Evolutionary conservation across 441 rosid genomes (phyloP).

Genomic region (Pelargonium cotyledonis): DNA sequence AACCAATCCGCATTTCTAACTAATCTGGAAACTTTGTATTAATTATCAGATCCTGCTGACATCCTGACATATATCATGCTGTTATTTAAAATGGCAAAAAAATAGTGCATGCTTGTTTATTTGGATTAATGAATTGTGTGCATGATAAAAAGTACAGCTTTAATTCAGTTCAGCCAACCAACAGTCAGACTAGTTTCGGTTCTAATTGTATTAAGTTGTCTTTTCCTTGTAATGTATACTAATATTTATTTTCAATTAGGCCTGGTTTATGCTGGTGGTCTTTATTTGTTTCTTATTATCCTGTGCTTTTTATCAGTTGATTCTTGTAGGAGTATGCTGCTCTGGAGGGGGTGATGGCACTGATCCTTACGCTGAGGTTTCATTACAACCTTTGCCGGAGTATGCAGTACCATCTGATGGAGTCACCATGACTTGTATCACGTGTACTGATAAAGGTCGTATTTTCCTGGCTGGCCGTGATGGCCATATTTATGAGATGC

Average conservation of each 20-base stretch:
- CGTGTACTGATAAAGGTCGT: conserved; percentile 77
- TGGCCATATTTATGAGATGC: conserved; percentile 83
- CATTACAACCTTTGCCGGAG: conserved; percentile 84
- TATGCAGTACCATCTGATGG: conserved; percentile 90
- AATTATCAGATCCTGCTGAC: not conserved
- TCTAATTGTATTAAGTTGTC: not conserved
- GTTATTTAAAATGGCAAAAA: not conserved
- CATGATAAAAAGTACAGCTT: not conserved
- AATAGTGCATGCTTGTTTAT: not conserved
- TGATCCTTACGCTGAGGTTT: conserved; percentile 90
- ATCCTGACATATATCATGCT: not conserved
- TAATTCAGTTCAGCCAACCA: conserved; percentile 2
- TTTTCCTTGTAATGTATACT: conserved; percentile 11
- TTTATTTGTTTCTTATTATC: conserved; percentile 22
- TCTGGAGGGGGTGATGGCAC: conserved; percentile 68
- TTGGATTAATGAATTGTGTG: not conserved
- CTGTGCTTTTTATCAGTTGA: conserved; percentile 52
- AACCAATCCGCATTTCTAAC: not conserved
- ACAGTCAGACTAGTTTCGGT: not conserved
- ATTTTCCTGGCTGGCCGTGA: conserved; percentile 93
- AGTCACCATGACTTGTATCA: conserved; percentile 83
- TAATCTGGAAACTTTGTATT: not conserved
- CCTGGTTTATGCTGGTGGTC: conserved; percentile 4
- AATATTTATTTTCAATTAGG: not conserved
- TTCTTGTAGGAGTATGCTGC: conserved; percentile 93